Conservation (phyloP, 768 basidiomycete species). For the Psilocybe sp. region DNA sequence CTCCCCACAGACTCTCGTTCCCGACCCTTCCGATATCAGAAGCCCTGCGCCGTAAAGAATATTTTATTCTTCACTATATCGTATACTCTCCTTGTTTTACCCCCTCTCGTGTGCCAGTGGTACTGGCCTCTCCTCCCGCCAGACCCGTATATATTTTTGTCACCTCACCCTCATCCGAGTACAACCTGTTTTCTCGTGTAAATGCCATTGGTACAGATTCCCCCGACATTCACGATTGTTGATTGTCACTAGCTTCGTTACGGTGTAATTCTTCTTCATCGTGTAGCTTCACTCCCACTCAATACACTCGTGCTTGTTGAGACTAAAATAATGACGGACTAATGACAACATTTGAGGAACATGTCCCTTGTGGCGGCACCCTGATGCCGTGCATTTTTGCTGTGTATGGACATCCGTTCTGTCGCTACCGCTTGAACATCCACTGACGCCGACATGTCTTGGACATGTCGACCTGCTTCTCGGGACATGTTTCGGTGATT, state of each 20-base stretch:
- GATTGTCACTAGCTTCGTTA: slow-evolving; percentile 25
- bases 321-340: not conserved
- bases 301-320: slow-evolving; percentile 17
- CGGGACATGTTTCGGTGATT: too few relatives aligned
- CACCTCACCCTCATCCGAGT: slow-evolving; percentile 14
- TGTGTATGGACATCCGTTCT: too few relatives aligned
- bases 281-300: slow-evolving; percentile 15
- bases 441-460: too few relatives aligned
- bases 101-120: slow-evolving; percentile 31
- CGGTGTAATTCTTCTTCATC: slow-evolving; percentile 17
- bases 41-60: slow-evolving; percentile 58
- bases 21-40: slow-evolving; percentile 20
- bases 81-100: slow-evolving; percentile 37
- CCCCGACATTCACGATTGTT: slow-evolving; percentile 5
- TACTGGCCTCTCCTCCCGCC: slow-evolving; percentile 25
- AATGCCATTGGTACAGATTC: slow-evolving; percentile 16
- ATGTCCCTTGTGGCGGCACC: slow-evolving; percentile 3
- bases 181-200: slow-evolving; percentile 10
- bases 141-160: slow-evolving; percentile 32
- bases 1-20: slow-evolving; percentile 50
- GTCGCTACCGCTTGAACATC: too few relatives aligned
- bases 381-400: not conserved
- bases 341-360: not conserved
- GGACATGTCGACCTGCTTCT: too few relatives aligned
- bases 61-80: slow-evolving; percentile 87